Conservation (phyloP, 1,139 yeast species). For the Tardiomyces depauwii region DNA sequence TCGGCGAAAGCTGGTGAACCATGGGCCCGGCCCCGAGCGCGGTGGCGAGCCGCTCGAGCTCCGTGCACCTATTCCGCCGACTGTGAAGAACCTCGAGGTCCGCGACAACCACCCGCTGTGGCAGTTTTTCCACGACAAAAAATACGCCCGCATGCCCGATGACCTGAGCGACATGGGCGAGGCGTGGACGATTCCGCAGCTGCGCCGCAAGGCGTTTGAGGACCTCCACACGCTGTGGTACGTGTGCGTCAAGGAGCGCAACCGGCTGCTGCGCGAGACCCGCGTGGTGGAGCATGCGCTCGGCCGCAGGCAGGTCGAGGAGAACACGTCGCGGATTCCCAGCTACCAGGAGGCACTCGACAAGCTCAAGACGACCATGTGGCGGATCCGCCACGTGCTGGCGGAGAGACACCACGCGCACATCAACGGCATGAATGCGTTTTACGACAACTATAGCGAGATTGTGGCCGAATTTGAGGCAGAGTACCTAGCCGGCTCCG, state of each 20-base stretch:
- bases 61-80: conserved; percentile 81
- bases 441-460: conserved; percentile 32
- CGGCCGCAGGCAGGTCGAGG: conserved; percentile 30
- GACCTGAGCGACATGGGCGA: conserved; percentile 54
- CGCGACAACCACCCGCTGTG: conserved; percentile 87
- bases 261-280: conserved; percentile 65
- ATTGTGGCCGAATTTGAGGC: conserved; percentile 48
- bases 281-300: conserved; percentile 30
- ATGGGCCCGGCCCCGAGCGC: conserved; percentile 5
- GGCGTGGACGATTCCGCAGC: conserved; percentile 80
- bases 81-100: conserved; percentile 58
- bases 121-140: conserved; percentile 72
- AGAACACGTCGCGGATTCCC: conserved; percentile 8
- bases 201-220: conserved; percentile 83
- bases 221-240: conserved; percentile 92
- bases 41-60: conserved; percentile 31
- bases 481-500: conserved; percentile 47
- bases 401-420: conserved; percentile 75
- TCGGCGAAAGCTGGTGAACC: background rate
- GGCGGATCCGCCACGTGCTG: conserved; percentile 75
- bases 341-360: conserved; percentile 32
- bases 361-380: conserved; percentile 46
- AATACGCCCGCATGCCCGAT: conserved; percentile 45
- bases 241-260: conserved; percentile 71
- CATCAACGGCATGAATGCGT: conserved; percentile 45